Evolutionary conservation across 75 land plant species (phyloP).

Genomic region (Selaginella moellendorffii): DNA sequence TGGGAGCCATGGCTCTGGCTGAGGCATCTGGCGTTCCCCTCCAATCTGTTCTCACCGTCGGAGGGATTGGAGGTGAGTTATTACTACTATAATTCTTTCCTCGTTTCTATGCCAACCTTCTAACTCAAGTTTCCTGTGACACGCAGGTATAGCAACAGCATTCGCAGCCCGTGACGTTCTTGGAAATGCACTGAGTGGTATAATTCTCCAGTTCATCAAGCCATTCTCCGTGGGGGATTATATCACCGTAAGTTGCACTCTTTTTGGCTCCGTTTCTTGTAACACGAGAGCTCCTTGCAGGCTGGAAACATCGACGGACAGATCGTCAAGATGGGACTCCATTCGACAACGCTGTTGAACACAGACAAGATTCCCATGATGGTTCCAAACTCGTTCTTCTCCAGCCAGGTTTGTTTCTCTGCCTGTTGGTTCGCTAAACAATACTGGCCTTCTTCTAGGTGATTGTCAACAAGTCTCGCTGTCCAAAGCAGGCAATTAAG

Average conservation of each 20-base stretch:
- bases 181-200: neutral
- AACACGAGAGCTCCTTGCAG: too few species aligned
- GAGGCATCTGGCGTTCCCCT: neutral
- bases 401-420: conserved; percentile 51
- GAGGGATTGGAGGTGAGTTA: neutral
- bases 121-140: too few species aligned
- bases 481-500: conserved; percentile 38
- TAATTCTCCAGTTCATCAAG: neutral
- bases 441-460: conserved; percentile 30
- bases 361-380: conserved; percentile 69
- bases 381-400: conserved; percentile 83
- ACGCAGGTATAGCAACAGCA: neutral
- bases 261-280: too few species aligned
- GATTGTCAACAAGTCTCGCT: conserved; percentile 80
- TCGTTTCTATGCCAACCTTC: too few species aligned
- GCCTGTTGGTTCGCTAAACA: neutral
- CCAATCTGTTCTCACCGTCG: neutral
- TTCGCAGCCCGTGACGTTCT: neutral
- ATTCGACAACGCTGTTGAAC: conserved; percentile 55
- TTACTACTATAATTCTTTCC: neutral
- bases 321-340: conserved; percentile 82
- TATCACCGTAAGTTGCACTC: neutral
- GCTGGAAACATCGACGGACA: conserved; percentile 83
- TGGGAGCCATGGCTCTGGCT: neutral
- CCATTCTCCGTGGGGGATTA: neutral